These are phyloP conservation scores for Oryza australiensis DNA, from an alignment of 176 grass and related monocot species.

Conservation along the genomic window DNA sequence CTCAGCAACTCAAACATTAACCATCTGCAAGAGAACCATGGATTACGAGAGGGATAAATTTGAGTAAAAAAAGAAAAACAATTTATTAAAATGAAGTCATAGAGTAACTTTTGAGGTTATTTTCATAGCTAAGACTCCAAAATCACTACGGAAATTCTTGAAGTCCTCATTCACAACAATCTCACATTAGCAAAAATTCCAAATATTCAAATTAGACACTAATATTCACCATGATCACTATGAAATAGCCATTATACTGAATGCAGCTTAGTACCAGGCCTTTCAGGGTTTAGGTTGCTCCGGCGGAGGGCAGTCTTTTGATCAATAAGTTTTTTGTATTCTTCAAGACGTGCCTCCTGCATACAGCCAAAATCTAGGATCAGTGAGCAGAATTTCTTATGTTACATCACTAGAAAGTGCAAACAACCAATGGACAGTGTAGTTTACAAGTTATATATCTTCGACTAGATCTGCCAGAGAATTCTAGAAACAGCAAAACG, in stretches of 20 bases:
- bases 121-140: neutral
- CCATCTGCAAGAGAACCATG: constrained; percentile 19
- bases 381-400: neutral
- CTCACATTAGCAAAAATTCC: constrained; percentile 1
- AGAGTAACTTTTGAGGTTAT: constrained; percentile 3
- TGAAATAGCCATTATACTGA: neutral
- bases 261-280: constrained; percentile 62
- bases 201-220: neutral
- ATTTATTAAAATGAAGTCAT: constrained; percentile 9
- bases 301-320: constrained; percentile 67
- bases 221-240: constrained; percentile 19
- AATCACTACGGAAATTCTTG: neutral
- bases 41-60: constrained; percentile 4
- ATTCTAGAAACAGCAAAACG: neutral
- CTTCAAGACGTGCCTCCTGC: constrained; percentile 89
- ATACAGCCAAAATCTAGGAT: constrained; percentile 23
- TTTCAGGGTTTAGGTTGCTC: constrained; percentile 93
- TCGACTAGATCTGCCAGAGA: constrained; percentile 12
- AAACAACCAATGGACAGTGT: constrained; percentile 7
- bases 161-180: neutral
- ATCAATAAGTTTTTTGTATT: constrained; percentile 75
- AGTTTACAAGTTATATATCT: neutral
- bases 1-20: neutral
- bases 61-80: constrained; percentile 14
- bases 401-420: neutral